Conservation (phyloP, 305 asterid genomes). For the Fraxinus paxiana region DNA sequence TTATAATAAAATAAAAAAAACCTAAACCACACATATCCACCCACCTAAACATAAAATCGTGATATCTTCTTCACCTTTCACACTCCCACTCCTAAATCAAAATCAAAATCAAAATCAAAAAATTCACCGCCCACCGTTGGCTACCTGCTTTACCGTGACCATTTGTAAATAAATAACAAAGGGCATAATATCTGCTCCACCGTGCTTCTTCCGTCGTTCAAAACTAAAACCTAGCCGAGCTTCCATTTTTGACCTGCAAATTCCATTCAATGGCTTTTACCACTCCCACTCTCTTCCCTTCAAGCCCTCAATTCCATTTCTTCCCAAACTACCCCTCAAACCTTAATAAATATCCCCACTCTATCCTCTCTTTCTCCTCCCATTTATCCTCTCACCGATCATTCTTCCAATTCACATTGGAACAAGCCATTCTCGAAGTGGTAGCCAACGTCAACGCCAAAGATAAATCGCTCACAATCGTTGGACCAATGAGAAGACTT, state of each 20-base stretch:
- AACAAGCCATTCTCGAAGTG: slow-evolving; percentile 45
- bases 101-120: too few relatives aligned
- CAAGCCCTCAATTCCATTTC: slow-evolving; percentile 5
- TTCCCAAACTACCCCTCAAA: slow-evolving; percentile 25
- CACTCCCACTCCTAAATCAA: too few relatives aligned
- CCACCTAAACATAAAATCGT: too few relatives aligned
- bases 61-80: too few relatives aligned
- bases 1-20: too few relatives aligned
- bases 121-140: too few relatives aligned
- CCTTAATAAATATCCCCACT: slow-evolving; percentile 8
- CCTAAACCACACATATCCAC: too few relatives aligned
- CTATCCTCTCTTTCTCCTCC: slow-evolving; percentile 11
- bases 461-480: slow-evolving; percentile 42
- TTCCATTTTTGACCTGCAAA: slow-evolving; percentile 3
- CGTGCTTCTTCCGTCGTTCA: neutral
- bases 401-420: slow-evolving; percentile 36
- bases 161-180: too few relatives aligned
- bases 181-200: neutral
- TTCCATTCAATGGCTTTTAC: slow-evolving; percentile 49
- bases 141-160: too few relatives aligned
- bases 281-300: slow-evolving; percentile 7
- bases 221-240: slow-evolving; percentile 30
- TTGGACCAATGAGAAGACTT: slow-evolving; percentile 71
- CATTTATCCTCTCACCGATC: slow-evolving; percentile 37
- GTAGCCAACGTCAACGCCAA: slow-evolving; percentile 35